Evolutionary conservation across 2,329 filamentous ascomycete species (phyloP).

Genomic region (Sclerotinia subarctica): DNA sequence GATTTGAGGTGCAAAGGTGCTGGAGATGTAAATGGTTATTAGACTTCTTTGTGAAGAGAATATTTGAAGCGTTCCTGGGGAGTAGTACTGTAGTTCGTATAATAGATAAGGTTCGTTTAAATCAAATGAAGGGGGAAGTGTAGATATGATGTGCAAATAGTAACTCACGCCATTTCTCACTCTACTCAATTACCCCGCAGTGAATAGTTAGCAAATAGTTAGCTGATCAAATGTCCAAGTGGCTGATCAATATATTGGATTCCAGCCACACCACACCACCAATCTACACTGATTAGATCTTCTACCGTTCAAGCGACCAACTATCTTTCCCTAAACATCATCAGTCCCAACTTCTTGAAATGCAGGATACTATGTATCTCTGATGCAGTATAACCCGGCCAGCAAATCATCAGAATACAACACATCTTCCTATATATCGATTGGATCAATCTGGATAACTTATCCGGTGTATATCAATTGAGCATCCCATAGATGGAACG

Average conservation of each 20-base stretch:
- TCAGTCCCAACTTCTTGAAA: background rate
- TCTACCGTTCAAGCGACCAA: background rate
- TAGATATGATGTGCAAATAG: background rate
- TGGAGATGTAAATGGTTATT: background rate
- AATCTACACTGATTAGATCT: background rate
- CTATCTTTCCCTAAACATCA: background rate
- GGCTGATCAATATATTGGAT: background rate
- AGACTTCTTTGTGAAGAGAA: background rate
- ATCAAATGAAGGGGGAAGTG: background rate
- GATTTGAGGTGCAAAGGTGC: background rate
- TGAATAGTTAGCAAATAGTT: conserved; percentile 2
- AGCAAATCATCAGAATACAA: conserved; percentile 2
- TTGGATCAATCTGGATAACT: background rate
- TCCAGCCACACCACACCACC: conserved; percentile 4
- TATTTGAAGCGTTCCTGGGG: background rate
- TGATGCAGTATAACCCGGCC: conserved; percentile 10
- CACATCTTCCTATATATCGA: background rate
- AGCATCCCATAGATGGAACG: background rate
- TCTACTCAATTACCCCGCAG: conserved; percentile 1
- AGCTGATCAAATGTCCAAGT: background rate
- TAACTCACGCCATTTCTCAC: conserved; percentile 1
- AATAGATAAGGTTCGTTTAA: background rate
- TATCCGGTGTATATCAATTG: background rate
- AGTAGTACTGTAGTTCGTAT: background rate
- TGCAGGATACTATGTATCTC: background rate